These are phyloP conservation scores for Microbotryomycetes sp. DNA, from an alignment of 1,284 basidiomycete genomes.

Conservation along the genomic window DNA sequence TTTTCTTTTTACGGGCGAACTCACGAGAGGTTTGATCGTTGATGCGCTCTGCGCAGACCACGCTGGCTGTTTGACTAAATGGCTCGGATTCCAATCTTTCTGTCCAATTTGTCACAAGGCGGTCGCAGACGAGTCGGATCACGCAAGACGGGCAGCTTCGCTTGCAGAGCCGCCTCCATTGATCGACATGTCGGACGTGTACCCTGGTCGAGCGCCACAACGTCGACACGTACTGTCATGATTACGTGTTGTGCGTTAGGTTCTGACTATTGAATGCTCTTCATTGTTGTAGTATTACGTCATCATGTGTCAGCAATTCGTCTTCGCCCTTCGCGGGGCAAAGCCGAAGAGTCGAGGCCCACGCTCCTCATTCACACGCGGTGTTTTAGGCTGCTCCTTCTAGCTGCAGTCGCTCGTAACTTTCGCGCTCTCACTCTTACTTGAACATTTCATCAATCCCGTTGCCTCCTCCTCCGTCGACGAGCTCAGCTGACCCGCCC, in stretches of 20 bases:
- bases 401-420: neutral
- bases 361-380: neutral
- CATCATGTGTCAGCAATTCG: neutral
- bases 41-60: neutral
- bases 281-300: neutral
- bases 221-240: neutral
- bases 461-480: neutral
- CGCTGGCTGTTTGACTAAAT: conserved; percentile 8
- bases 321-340: neutral
- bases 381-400: too few species aligned
- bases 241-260: neutral
- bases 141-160: neutral
- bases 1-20: neutral
- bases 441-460: neutral
- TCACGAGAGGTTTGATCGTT: neutral
- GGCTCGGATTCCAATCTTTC: conserved; percentile 7
- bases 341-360: neutral
- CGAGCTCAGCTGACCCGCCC: neutral
- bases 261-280: neutral
- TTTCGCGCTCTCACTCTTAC: neutral
- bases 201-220: neutral
- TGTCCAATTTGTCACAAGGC: conserved; percentile 9
- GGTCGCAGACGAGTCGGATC: neutral
- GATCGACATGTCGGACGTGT: neutral
- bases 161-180: neutral